Evolutionary conservation across 2,329 filamentous ascomycete genomes (phyloP).

Genomic region (Cladosporium velox): DNA sequence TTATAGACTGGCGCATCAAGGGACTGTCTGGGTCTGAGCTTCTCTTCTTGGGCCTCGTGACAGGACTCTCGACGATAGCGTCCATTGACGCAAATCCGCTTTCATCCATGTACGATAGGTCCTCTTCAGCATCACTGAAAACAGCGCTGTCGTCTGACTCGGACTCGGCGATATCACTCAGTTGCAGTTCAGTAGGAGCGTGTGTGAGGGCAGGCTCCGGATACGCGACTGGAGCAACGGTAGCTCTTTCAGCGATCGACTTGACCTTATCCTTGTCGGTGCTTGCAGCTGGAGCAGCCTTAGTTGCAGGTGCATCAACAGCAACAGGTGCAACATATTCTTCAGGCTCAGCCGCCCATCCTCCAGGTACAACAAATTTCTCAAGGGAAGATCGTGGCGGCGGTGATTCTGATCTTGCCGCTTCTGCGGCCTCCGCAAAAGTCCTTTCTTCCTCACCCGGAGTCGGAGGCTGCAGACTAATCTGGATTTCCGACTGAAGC

Average conservation of each 20-base stretch:
- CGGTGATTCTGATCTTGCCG: slow-evolving; percentile 13
- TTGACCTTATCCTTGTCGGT: background rate
- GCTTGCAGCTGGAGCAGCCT: background rate
- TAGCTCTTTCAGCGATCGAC: background rate
- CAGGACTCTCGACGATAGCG: slow-evolving; percentile 67
- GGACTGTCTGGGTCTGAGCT: slow-evolving; percentile 31
- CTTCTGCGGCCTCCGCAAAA: slow-evolving; percentile 20
- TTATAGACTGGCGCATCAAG: slow-evolving; percentile 9
- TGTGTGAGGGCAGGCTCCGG: background rate
- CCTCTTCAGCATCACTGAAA: slow-evolving; percentile 77
- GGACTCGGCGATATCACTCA: slow-evolving; percentile 30
- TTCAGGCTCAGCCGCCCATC: slow-evolving; percentile 27
- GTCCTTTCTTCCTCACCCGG: slow-evolving; percentile 35
- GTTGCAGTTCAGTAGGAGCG: background rate
- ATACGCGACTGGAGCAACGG: background rate
- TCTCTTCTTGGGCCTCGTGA: slow-evolving; percentile 28
- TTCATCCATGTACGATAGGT: slow-evolving; percentile 64
- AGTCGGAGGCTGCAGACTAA: slow-evolving; percentile 38
- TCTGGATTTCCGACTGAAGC: slow-evolving; percentile 34
- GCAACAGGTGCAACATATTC: slow-evolving; percentile 22
- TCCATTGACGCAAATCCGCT: slow-evolving; percentile 72
- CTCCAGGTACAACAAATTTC: slow-evolving; percentile 31
- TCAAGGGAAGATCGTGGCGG: slow-evolving; percentile 27
- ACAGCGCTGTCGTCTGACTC: slow-evolving; percentile 56
- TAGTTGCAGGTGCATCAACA: background rate